A percentile compares a stretch with the other conserved stretches of the same genome.
Evolutionary conservation across 768 basidiomycete species (phyloP).

Genomic region (Hortiboletus flavorubellus): DNA sequence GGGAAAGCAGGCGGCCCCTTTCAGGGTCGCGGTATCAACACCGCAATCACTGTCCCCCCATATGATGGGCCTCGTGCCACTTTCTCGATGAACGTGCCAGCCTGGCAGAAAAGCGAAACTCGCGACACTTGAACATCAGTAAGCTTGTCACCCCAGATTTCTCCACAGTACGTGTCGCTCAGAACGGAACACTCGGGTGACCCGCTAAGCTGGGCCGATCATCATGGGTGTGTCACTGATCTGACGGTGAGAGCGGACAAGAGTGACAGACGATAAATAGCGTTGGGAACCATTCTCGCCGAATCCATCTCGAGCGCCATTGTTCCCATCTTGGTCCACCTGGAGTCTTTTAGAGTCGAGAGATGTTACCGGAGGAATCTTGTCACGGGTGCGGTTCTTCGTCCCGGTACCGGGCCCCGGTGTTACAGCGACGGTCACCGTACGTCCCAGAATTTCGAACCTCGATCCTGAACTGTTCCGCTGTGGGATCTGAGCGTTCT

Average conservation of each 20-base stretch:
- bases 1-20: conserved; percentile 2
- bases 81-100: not conserved
- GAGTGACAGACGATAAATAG: not conserved
- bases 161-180: not conserved
- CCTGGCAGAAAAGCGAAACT: conserved; percentile 2
- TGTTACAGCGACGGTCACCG: conserved; percentile 7
- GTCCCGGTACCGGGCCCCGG: conserved; percentile 17
- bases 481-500: not conserved
- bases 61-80: conserved; percentile 1
- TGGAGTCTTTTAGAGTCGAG: conserved; percentile 1
- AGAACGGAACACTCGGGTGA: conserved; percentile 2
- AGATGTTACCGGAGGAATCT: conserved; percentile 2
- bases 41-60: conserved; percentile 20
- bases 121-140: not conserved
- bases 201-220: conserved; percentile 4
- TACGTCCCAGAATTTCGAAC: not conserved
- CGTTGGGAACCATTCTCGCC: conserved; percentile 10
- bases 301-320: conserved; percentile 7
- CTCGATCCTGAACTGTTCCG: not conserved
- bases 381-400: conserved; percentile 16
- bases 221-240: not conserved
- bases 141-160: not conserved
- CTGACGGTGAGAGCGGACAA: conserved; percentile 14
- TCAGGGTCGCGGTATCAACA: conserved; percentile 13
- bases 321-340: conserved; percentile 14